Conservation (phyloP, 176 grass and related monocot species). For the Cymbopogon citratus region DNA sequence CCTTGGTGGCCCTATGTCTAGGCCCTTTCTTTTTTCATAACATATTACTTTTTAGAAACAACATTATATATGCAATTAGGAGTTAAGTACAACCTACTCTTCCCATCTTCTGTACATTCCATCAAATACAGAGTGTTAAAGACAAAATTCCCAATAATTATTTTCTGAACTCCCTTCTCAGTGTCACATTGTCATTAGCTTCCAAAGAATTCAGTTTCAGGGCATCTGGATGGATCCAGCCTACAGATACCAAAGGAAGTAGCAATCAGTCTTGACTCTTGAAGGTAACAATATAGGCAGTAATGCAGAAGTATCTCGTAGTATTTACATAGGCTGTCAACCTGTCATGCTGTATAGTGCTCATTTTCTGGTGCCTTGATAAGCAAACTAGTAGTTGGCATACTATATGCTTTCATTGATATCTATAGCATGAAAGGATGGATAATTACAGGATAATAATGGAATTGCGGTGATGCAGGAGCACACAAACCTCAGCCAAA, state of each 20-base stretch:
- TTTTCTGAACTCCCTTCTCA: background rate
- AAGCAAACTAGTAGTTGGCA: background rate
- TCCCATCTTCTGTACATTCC: background rate
- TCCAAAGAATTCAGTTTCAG: background rate
- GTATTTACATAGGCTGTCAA: background rate
- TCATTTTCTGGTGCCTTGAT: background rate
- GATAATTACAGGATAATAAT: background rate
- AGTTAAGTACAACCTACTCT: background rate
- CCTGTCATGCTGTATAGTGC: background rate
- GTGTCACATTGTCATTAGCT: background rate
- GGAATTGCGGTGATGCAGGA: background rate
- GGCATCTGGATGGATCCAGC: background rate
- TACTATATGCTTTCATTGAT: background rate
- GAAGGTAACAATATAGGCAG: background rate
- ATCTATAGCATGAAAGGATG: background rate
- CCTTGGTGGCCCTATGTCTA: background rate
- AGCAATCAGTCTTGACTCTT: background rate
- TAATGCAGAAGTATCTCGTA: background rate
- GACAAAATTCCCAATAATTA: background rate
- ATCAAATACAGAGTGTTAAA: background rate
- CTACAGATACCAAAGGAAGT: background rate
- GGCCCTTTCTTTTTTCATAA: background rate
- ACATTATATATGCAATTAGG: background rate
- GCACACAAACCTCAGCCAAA: background rate
- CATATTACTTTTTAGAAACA: background rate